Evolutionary conservation across 2,329 filamentous ascomycete species (phyloP), one percentile per base, ranked within the genome.

Genomic region (Pseudovirgaria hyperparasitica): DNA sequence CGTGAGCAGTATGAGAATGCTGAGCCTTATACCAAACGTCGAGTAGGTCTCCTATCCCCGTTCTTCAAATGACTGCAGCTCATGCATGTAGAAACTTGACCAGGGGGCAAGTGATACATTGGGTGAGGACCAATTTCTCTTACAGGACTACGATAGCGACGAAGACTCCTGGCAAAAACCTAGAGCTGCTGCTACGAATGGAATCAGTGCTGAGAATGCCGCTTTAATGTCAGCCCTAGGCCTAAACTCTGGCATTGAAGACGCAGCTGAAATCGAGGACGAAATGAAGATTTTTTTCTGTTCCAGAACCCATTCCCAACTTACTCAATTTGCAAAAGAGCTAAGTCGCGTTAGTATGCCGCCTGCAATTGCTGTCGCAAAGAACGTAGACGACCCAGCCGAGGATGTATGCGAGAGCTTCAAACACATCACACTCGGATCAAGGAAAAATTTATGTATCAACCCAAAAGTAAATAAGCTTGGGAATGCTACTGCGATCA

Each of bases 201-300:
- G 70, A 1, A 54, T 85, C 13, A 87, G 82, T 27, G 73, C 72
- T 27, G 79, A 85, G 41, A 92, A 82, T 3, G 65, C 76, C 26
- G 74, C 74, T 16, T 55, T 90, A 24, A 70, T 94, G 54, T 68
- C 78, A 29, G 76, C 71, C 38, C 44, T 65, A 6, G 61, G 61
- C 0, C 58, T 36, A 27, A 33, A 34, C 17, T 45, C 33, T 22
- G 27, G 15, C 5, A 40, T 50, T 10, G 56, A 62, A 6, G 58
- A 67, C 6, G 57, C 63, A 5, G 53, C 62, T n/a, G 61, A 70
- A 19, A 51, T 65, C 6, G 62, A 70, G 9, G 72, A 82, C 29
- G 73, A 78, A 37, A 62, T 79, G 26, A 92, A 87, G 63, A 81
- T 94, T 27, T 92, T 82, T 52, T 93, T 87, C 55, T 90, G 85